A percentile compares a stretch with the other conserved stretches of the same genome.
phyloP scores from a whole-genome alignment of 2,329 filamentous ascomycete genomes.

The Magnaporthales sp. region DNA sequence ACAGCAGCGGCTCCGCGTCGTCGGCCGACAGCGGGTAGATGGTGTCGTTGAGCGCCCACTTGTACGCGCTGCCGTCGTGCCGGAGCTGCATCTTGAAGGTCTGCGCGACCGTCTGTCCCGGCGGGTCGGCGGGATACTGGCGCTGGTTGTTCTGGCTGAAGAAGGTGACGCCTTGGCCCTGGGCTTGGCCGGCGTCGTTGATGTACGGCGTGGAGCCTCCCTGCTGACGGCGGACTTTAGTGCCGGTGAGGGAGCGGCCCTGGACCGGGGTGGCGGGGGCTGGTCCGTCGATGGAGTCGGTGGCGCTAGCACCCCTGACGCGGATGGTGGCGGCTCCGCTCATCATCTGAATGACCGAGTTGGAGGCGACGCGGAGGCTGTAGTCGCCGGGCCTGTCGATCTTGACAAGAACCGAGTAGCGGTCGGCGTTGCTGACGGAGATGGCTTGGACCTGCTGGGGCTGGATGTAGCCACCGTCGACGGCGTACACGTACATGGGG shows the following conservation, averaged over 20 bases:
- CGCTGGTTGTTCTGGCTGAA: conserved; percentile 32
- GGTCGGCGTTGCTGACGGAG: conserved; percentile 39
- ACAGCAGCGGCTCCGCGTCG: conserved; percentile 32
- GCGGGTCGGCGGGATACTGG: conserved; percentile 37
- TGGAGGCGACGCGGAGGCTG: conserved; percentile 43
- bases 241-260: background rate
- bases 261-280: background rate
- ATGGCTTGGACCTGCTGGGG: conserved; percentile 41
- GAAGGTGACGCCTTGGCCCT: conserved; percentile 29
- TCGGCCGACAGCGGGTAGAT: conserved; percentile 30
- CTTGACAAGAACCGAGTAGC: conserved; percentile 41
- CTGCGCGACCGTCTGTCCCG: conserved; percentile 32
- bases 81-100: conserved; percentile 34
- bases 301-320: conserved; percentile 16
- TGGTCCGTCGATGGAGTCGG: background rate
- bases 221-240: background rate
- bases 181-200: conserved; percentile 35
- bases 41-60: conserved; percentile 43
- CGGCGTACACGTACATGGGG: conserved; percentile 43
- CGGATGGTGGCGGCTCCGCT: conserved; percentile 40
- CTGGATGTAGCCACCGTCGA: conserved; percentile 45
- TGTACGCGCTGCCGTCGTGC: conserved; percentile 33
- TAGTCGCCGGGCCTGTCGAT: conserved; percentile 40
- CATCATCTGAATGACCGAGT: conserved; percentile 43
- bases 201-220: conserved; percentile 32